Evolutionary conservation across 2,329 filamentous ascomycete species (phyloP).

Genomic region (Fusarium liriodendri): DNA sequence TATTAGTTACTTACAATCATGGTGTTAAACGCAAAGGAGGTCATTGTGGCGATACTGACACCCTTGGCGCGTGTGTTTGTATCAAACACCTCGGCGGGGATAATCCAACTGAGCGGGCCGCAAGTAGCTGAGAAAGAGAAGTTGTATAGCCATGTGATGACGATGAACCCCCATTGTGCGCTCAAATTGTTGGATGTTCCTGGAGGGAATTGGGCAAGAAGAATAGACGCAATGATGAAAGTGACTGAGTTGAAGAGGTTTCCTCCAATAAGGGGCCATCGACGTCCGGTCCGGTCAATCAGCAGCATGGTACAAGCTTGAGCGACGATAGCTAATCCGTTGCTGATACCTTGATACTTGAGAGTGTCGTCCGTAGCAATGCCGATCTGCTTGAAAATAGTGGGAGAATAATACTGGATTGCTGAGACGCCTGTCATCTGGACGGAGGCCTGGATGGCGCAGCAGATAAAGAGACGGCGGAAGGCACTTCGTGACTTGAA

Average conservation of each 20-base stretch:
- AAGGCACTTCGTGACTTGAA: slow-evolving; percentile 71
- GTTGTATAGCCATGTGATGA: slow-evolving; percentile 81
- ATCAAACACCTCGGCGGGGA: slow-evolving; percentile 79
- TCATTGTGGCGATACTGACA: slow-evolving; percentile 79
- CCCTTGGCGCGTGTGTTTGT: slow-evolving; percentile 79
- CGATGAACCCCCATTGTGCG: slow-evolving; percentile 74
- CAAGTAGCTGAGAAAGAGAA: slow-evolving; percentile 79
- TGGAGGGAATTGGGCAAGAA: slow-evolving; percentile 68
- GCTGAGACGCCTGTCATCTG: slow-evolving; percentile 82
- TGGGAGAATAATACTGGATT: slow-evolving; percentile 79
- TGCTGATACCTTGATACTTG: slow-evolving; percentile 80
- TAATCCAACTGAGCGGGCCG: slow-evolving; percentile 70
- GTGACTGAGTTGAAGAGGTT: slow-evolving; percentile 77
- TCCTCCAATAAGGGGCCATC: slow-evolving; percentile 78
- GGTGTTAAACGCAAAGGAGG: slow-evolving; percentile 79
- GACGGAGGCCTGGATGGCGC: slow-evolving; percentile 73
- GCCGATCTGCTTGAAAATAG: slow-evolving; percentile 75
- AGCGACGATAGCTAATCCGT: slow-evolving; percentile 74
- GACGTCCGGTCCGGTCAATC: slow-evolving; percentile 77
- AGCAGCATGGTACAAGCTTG: slow-evolving; percentile 75
- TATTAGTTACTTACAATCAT: slow-evolving; percentile 61
- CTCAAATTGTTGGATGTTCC: slow-evolving; percentile 56
- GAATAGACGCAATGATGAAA: slow-evolving; percentile 74
- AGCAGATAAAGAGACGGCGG: slow-evolving; percentile 78
- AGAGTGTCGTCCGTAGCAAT: slow-evolving; percentile 73